Evolutionary conservation across 345 rosid genomes (phyloP).

Genomic region (Salix exigua): DNA sequence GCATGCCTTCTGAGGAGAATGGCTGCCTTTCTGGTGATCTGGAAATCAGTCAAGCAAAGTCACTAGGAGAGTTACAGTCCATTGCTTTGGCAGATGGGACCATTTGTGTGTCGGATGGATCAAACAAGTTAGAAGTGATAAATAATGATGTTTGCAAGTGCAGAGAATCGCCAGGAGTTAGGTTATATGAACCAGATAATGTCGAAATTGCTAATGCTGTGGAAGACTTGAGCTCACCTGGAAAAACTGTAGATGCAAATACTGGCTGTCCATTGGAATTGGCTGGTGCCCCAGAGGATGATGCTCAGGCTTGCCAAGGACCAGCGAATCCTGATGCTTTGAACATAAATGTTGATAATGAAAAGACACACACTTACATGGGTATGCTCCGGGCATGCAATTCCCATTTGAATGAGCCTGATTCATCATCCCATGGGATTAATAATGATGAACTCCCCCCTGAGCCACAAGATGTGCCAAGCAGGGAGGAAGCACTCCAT

Average conservation of each 20-base stretch:
- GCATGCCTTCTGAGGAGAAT: constrained; percentile 33
- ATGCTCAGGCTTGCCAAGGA: constrained; percentile 32
- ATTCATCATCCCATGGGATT: constrained; percentile 17
- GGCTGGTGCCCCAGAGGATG: constrained; percentile 22
- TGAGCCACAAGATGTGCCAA: constrained; percentile 18
- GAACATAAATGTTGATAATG: constrained; percentile 13
- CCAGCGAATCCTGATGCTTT: constrained; percentile 24
- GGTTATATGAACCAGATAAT: constrained; percentile 28
- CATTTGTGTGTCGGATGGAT: constrained; percentile 27
- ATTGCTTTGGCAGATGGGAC: constrained; percentile 32
- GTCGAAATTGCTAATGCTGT: constrained; percentile 19
- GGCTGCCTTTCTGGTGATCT: constrained; percentile 22
- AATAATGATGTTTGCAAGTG: constrained; percentile 19
- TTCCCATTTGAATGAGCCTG: constrained; percentile 23
- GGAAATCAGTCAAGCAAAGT: constrained; percentile 25
- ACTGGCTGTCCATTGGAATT: constrained; percentile 32
- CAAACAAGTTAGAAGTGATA: constrained; percentile 32
- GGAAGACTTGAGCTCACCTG: constrained; percentile 19
- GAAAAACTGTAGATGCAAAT: constrained; percentile 17
- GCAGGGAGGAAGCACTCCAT: constrained; percentile 20
- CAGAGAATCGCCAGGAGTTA: constrained; percentile 3
- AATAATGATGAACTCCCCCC: not conserved
- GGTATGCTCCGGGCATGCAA: constrained; percentile 35
- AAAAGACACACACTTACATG: constrained; percentile 18
- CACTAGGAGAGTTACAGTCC: constrained; percentile 24